A percentile compares a stretch with the other conserved stretches of the same genome.
Evolutionary conservation across 2,329 filamentous ascomycete genomes (phyloP).

Genomic region (Paraphaeosphaeria sporulosa): DNA sequence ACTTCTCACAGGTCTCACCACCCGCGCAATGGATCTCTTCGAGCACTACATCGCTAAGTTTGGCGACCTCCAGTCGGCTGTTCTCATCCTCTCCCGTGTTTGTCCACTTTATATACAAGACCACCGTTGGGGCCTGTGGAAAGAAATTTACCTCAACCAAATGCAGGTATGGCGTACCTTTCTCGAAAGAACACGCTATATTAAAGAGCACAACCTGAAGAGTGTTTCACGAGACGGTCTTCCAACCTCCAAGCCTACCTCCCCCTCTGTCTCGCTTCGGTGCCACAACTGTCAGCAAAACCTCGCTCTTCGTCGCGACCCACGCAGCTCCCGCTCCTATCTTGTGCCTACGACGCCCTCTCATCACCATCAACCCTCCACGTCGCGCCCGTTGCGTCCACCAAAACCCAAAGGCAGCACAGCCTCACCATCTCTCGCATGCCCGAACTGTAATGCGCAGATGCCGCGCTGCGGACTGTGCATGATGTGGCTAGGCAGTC

Average conservation of each 20-base stretch:
- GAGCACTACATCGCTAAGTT: constrained; percentile 78
- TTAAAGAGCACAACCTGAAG: constrained; percentile 76
- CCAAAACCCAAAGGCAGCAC: constrained; percentile 35
- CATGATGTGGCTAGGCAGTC: constrained; percentile 66
- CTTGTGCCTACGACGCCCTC: constrained; percentile 26
- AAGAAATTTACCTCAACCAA: constrained; percentile 75
- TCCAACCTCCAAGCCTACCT: constrained; percentile 68
- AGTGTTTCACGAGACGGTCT: constrained; percentile 69
- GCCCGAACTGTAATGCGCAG: constrained; percentile 67
- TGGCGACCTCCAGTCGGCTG: constrained; percentile 80
- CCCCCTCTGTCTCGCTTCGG: constrained; percentile 74
- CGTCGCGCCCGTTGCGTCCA: constrained; percentile 17
- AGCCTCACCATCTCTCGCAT: constrained; percentile 59
- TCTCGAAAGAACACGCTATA: constrained; percentile 78
- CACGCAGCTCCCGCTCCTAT: constrained; percentile 26
- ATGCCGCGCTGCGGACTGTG: constrained; percentile 71
- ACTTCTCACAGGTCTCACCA: constrained; percentile 78
- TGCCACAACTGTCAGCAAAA: constrained; percentile 76
- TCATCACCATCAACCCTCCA: constrained; percentile 4
- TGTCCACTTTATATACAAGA: constrained; percentile 80
- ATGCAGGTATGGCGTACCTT: constrained; percentile 75
- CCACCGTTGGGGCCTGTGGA: constrained; percentile 77
- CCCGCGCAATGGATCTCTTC: constrained; percentile 75
- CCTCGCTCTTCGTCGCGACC: constrained; percentile 54
- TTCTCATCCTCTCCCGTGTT: constrained; percentile 76